phyloP scores from a whole-genome alignment of 495 filamentous ascomycete genomes.

The Evernia prunastri region DNA sequence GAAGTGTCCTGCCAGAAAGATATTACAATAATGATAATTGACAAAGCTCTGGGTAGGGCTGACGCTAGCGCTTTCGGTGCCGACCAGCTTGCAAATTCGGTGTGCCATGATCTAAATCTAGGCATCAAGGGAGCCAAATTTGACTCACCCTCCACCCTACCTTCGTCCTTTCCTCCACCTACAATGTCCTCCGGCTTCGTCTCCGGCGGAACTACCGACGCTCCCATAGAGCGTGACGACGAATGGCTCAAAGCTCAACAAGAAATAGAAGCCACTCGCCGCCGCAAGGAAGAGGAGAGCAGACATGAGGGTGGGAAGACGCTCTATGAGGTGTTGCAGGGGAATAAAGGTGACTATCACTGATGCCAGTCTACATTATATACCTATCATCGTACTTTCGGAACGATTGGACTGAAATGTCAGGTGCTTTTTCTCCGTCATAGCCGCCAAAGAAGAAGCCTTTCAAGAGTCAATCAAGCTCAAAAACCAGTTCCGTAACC shows the following conservation, averaged over 20 bases:
- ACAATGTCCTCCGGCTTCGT: conserved; percentile 86
- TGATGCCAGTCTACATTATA: neutral
- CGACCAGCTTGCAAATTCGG: too few species aligned
- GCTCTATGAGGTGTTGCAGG: conserved; percentile 80
- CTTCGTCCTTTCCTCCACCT: neutral
- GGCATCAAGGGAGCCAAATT: conserved; percentile 7
- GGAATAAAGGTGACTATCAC: conserved; percentile 77
- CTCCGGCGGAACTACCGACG: conserved; percentile 70
- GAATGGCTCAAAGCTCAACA: conserved; percentile 72
- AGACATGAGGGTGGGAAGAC: conserved; percentile 59
- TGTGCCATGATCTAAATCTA: too few species aligned
- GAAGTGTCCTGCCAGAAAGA: too few species aligned
- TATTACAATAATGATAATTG: too few species aligned
- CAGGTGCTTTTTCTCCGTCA: conserved; percentile 34
- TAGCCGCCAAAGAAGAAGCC: conserved; percentile 91
- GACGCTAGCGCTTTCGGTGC: too few species aligned
- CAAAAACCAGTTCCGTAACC: conserved; percentile 87
- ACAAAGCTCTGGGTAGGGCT: too few species aligned
- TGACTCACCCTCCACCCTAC: neutral
- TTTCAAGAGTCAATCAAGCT: conserved; percentile 85
- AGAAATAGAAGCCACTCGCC: conserved; percentile 64
- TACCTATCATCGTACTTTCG: neutral
- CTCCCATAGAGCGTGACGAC: conserved; percentile 53
- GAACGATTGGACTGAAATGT: conserved; percentile 46
- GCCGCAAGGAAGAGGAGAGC: conserved; percentile 52